A percentile compares a stretch with the other conserved stretches of the same genome.
Conservation (phyloP, 2,329 filamentous ascomycete species). For the Colletotrichum graminicola region DNA sequence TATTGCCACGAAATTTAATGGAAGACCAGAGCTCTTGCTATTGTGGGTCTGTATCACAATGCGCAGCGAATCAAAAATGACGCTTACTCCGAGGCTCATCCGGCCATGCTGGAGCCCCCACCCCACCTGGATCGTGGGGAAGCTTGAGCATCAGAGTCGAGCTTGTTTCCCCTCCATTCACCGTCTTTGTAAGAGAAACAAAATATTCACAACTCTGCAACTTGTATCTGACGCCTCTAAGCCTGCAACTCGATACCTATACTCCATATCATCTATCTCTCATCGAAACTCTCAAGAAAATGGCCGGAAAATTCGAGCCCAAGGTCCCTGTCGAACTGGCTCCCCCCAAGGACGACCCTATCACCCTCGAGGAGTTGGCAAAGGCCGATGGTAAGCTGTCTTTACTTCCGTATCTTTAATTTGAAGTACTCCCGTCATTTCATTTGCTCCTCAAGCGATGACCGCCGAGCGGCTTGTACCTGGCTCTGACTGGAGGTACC, state of each 20-base stretch:
- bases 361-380: slow-evolving; percentile 82
- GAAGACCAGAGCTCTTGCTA: slow-evolving; percentile 30
- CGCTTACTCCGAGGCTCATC: slow-evolving; percentile 30
- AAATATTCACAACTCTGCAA: not conserved
- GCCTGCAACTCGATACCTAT: not conserved
- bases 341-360: slow-evolving; percentile 88
- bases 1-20: slow-evolving; percentile 23
- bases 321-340: slow-evolving; percentile 81
- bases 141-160: slow-evolving; percentile 33
- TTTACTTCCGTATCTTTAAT: not conserved
- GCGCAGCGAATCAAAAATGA: slow-evolving; percentile 22
- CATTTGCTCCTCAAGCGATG: not conserved
- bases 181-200: slow-evolving; percentile 7
- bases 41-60: slow-evolving; percentile 12
- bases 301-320: slow-evolving; percentile 80
- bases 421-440: not conserved
- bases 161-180: slow-evolving; percentile 35
- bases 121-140: slow-evolving; percentile 38
- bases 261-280: not conserved
- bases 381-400: slow-evolving; percentile 82
- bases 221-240: not conserved
- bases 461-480: not conserved
- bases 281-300: slow-evolving; percentile 50
- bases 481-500: not conserved
- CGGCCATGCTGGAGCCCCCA: slow-evolving; percentile 1